phyloP scores from a whole-genome alignment of 108 stramenopile genomes.

The Skeletonema grethae region DNA sequence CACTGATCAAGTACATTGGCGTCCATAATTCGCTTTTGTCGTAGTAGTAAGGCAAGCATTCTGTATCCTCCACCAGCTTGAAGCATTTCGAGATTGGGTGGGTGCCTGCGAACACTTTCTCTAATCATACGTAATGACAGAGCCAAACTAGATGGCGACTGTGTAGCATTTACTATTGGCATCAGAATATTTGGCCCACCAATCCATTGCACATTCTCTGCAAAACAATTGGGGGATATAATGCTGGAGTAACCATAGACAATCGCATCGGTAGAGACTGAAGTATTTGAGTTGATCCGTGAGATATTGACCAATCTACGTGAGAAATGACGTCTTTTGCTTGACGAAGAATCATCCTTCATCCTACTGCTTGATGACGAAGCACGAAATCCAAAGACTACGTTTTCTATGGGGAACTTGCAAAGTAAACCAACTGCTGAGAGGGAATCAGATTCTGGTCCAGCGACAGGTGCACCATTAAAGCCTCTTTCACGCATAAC shows the following conservation, averaged over 20 bases:
- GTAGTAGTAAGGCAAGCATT: slow-evolving; percentile 76
- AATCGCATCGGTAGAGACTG: slow-evolving; percentile 75
- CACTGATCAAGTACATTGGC: slow-evolving; percentile 79
- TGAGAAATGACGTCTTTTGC: slow-evolving; percentile 48
- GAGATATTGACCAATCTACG: slow-evolving; percentile 73
- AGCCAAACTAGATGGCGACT: slow-evolving; percentile 64
- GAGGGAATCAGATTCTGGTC: slow-evolving; percentile 76
- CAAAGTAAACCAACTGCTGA: slow-evolving; percentile 76
- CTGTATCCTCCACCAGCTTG: slow-evolving; percentile 84
- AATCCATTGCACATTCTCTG: slow-evolving; percentile 86
- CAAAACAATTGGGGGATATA: slow-evolving; percentile 78
- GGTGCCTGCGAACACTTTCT: slow-evolving; percentile 71
- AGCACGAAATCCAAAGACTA: slow-evolving; percentile 79
- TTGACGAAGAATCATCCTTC: slow-evolving; percentile 33
- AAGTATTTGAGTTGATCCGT: slow-evolving; percentile 56
- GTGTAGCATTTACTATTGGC: slow-evolving; percentile 76
- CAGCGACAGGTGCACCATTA: slow-evolving; percentile 35
- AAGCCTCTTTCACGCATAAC: slow-evolving; percentile 67
- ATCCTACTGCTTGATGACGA: slow-evolving; percentile 42
- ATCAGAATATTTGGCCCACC: slow-evolving; percentile 83
- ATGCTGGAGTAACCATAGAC: slow-evolving; percentile 73
- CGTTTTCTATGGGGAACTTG: slow-evolving; percentile 64
- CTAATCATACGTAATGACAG: slow-evolving; percentile 73
- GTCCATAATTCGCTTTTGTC: slow-evolving; percentile 80
- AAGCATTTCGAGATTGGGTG: slow-evolving; percentile 83